These are phyloP conservation scores for Hymenoscyphus albidus DNA, from an alignment of 2,329 filamentous ascomycete genomes.

Conservation along the genomic window DNA sequence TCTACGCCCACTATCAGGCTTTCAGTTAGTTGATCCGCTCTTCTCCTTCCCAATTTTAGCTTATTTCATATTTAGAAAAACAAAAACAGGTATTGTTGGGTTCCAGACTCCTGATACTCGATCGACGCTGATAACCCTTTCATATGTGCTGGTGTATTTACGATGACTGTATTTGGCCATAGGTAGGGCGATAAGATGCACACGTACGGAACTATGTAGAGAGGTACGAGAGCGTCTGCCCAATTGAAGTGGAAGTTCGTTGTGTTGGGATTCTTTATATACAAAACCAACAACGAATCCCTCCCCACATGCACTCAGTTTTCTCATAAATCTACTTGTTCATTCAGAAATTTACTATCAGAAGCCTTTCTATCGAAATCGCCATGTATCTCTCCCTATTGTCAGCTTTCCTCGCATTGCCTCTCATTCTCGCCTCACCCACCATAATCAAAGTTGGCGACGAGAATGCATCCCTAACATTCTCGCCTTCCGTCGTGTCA, in stretches of 20 bases:
- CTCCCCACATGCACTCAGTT: constrained; percentile 6
- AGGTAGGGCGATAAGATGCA: background rate
- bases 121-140: background rate
- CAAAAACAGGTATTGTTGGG: background rate
- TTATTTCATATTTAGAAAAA: background rate
- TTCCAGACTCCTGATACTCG: background rate
- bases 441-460: constrained; percentile 35
- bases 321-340: background rate
- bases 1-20: background rate
- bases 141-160: background rate
- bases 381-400: constrained; percentile 32
- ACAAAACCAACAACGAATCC: background rate
- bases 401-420: constrained; percentile 5
- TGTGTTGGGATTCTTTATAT: background rate
- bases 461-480: constrained; percentile 37
- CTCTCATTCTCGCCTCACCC: constrained; percentile 14
- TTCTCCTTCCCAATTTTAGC: background rate
- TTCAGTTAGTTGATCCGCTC: background rate
- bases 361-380: background rate
- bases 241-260: background rate
- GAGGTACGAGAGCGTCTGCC: background rate
- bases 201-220: background rate
- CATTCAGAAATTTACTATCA: background rate
- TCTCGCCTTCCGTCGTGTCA: constrained; percentile 48
- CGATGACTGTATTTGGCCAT: background rate